These are phyloP conservation scores for Cercophora sp. DNA, from an alignment of 495 filamentous ascomycete species.

Conservation along the genomic window DNA sequence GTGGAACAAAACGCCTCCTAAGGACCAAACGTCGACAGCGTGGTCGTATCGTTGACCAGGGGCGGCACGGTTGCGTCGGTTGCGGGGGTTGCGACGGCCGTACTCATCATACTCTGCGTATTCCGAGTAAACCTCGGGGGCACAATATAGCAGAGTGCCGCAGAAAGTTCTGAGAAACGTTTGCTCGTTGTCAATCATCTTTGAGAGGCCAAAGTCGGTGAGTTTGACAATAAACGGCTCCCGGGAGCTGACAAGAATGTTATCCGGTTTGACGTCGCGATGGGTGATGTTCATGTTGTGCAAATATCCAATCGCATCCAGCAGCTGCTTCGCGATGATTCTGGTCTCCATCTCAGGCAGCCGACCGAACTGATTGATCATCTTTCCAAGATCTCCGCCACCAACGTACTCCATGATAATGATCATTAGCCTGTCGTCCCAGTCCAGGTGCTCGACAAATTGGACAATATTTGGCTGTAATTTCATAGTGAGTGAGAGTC, in stretches of 20 bases:
- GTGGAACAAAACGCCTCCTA: constrained; percentile 86
- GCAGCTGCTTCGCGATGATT: constrained; percentile 68
- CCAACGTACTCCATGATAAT: constrained; percentile 91
- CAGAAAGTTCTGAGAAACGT: constrained; percentile 96
- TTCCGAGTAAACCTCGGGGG: constrained; percentile 90
- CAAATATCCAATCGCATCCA: constrained; percentile 80
- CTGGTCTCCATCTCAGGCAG: constrained; percentile 66
- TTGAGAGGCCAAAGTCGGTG: constrained; percentile 87
- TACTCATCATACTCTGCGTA: constrained; percentile 57
- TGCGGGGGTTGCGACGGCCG: constrained; percentile 41
- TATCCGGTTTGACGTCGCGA: constrained; percentile 96
- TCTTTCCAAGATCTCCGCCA: constrained; percentile 75
- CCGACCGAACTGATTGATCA: constrained; percentile 54
- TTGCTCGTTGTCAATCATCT: constrained; percentile 79
- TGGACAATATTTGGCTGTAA: constrained; percentile 82
- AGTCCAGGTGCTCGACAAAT: constrained; percentile 81
- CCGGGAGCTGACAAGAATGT: constrained; percentile 74
- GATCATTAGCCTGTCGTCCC: constrained; percentile 75
- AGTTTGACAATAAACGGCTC: constrained; percentile 81
- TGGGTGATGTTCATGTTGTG: constrained; percentile 86
- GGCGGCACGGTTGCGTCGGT: constrained; percentile 28
- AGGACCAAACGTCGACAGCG: constrained; percentile 91
- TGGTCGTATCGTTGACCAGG: constrained; percentile 68
- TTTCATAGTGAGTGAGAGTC: no score
- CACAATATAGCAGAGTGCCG: constrained; percentile 91